These are phyloP conservation scores for Globisporangium alternatum DNA, from an alignment of 352 stramenopile genomes.

Conservation along the genomic window DNA sequence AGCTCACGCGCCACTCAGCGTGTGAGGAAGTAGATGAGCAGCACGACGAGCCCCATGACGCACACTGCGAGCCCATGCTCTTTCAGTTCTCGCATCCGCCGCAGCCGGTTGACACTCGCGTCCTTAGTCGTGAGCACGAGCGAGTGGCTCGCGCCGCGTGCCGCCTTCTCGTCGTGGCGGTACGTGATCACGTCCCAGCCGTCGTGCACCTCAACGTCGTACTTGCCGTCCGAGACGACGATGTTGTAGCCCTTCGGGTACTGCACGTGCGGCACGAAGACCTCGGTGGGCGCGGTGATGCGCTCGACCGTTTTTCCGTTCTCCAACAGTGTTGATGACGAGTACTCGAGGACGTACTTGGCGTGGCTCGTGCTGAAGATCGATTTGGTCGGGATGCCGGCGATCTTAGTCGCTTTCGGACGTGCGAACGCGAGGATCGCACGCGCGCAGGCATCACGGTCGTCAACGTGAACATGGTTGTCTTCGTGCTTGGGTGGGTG, in stretches of 20 bases:
- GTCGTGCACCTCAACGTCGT: constrained; percentile 40
- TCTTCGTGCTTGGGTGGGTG: constrained; percentile 5
- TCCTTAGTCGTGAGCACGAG: constrained; percentile 50
- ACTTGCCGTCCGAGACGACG: constrained; percentile 55
- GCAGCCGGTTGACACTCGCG: constrained; percentile 27
- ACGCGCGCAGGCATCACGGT: constrained; percentile 40
- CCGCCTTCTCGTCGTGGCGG: constrained; percentile 41
- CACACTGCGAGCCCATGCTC: constrained; percentile 19
- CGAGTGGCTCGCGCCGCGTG: constrained; percentile 23
- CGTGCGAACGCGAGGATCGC: constrained; percentile 62
- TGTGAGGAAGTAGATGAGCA: constrained; percentile 34
- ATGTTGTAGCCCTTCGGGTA: constrained; percentile 66
- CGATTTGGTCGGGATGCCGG: constrained; percentile 56
- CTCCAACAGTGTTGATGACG: constrained; percentile 5
- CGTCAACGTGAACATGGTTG: constrained; percentile 13
- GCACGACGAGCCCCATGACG: constrained; percentile 20
- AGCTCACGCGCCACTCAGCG: neutral
- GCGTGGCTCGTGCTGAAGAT: constrained; percentile 45
- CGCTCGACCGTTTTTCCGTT: constrained; percentile 23
- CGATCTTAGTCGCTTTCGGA: constrained; percentile 65
- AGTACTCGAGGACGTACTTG: constrained; percentile 66
- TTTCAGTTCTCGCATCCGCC: constrained; percentile 19
- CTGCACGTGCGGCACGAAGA: constrained; percentile 78
- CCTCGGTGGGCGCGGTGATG: constrained; percentile 34
- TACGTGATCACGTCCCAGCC: constrained; percentile 63